Conservation (phyloP, 805 yeast species). For the Saccharomyces kudriavzevii region DNA sequence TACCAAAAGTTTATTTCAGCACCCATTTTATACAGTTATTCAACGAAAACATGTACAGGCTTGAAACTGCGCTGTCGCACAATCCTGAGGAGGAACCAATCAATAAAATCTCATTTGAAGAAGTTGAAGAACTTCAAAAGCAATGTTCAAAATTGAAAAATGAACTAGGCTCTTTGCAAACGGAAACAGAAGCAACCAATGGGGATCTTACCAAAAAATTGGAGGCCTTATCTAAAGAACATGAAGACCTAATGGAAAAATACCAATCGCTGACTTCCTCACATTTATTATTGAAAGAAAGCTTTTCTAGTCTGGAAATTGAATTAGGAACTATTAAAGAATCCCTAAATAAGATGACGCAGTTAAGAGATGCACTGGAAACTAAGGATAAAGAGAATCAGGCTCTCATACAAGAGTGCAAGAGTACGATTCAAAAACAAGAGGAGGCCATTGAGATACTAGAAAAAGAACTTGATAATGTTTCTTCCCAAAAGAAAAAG, state of each 20-base stretch:
- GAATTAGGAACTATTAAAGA: slow-evolving; percentile 4
- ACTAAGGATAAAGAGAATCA: slow-evolving; percentile 29
- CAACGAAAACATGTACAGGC: slow-evolving; percentile 60
- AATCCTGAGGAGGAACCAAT: slow-evolving; percentile 71
- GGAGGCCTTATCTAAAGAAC: slow-evolving; percentile 6
- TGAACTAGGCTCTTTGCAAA: slow-evolving; percentile 27
- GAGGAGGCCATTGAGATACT: slow-evolving; percentile 17
- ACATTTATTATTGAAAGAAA: slow-evolving; percentile 13
- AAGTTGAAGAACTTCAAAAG: slow-evolving; percentile 34
- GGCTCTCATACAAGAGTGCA: slow-evolving; percentile 30
- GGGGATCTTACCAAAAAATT: slow-evolving; percentile 15
- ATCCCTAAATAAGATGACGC: slow-evolving; percentile 14
- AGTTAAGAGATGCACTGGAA: slow-evolving; percentile 18
- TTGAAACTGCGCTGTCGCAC: slow-evolving; percentile 61
- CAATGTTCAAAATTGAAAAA: slow-evolving; percentile 30
- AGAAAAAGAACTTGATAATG: slow-evolving; percentile 21
- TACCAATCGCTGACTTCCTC: slow-evolving; percentile 12
- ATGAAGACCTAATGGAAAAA: slow-evolving; percentile 5
- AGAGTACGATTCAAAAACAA: slow-evolving; percentile 8
- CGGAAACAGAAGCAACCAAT: slow-evolving; percentile 17
- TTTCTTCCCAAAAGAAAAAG: slow-evolving; percentile 39
- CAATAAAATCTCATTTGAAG: slow-evolving; percentile 52
- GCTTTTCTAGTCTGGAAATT: slow-evolving; percentile 5
- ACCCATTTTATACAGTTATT: slow-evolving; percentile 54
- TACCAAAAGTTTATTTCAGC: slow-evolving; percentile 76